A percentile compares a stretch with the other conserved stretches of the same genome.
phyloP scores from a whole-genome alignment of 805 yeast species.

The Nakazawaea populi region DNA sequence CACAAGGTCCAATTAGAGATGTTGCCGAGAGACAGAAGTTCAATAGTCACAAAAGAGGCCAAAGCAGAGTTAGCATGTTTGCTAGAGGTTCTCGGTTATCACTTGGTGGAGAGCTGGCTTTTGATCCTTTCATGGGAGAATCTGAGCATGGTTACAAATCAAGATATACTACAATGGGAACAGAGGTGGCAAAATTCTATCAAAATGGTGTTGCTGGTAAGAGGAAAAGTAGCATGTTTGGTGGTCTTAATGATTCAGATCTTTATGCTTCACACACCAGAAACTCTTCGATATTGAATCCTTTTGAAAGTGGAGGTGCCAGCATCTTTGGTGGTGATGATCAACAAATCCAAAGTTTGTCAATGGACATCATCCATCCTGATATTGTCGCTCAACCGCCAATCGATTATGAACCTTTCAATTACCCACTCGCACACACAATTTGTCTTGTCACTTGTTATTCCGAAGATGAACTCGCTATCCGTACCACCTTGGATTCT shows the following conservation, averaged over 20 bases:
- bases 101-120: slow-evolving; percentile 25
- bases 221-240: background rate
- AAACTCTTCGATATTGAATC: slow-evolving; percentile 28
- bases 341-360: slow-evolving; percentile 38
- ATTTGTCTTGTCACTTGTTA: slow-evolving; percentile 86
- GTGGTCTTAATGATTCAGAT: background rate
- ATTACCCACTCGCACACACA: slow-evolving; percentile 69
- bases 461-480: slow-evolving; percentile 84
- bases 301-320: slow-evolving; percentile 13
- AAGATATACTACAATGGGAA: slow-evolving; percentile 56
- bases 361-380: slow-evolving; percentile 59
- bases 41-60: slow-evolving; percentile 29
- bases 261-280: slow-evolving; percentile 6
- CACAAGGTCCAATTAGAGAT: slow-evolving; percentile 44
- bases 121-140: slow-evolving; percentile 25
- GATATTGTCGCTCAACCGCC: slow-evolving; percentile 92
- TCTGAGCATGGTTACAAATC: slow-evolving; percentile 24
- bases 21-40: slow-evolving; percentile 52
- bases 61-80: slow-evolving; percentile 37
- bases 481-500: slow-evolving; percentile 87
- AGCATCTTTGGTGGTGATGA: slow-evolving; percentile 20
- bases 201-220: slow-evolving; percentile 8
- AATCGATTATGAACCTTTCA: slow-evolving; percentile 78
- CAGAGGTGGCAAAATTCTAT: slow-evolving; percentile 42
- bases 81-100: slow-evolving; percentile 29